These are phyloP conservation scores for Aureobasidium vineae DNA, from an alignment of 2,329 filamentous ascomycete genomes.

Conservation along the genomic window DNA sequence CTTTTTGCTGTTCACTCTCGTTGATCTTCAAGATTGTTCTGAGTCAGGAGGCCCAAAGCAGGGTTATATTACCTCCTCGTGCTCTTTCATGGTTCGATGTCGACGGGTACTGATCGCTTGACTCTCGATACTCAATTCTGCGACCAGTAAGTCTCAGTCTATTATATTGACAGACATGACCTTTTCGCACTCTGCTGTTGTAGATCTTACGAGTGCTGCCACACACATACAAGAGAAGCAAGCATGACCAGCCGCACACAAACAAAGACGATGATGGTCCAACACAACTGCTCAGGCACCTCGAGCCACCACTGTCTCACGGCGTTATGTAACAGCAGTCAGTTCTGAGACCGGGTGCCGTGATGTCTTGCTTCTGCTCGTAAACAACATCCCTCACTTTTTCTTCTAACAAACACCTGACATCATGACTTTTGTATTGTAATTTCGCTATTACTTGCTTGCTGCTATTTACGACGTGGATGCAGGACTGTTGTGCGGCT, in stretches of 20 bases:
- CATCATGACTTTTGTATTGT: neutral
- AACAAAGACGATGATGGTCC: neutral
- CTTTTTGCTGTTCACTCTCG: neutral
- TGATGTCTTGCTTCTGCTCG: no score
- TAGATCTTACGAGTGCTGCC: neutral
- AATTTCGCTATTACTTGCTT: neutral
- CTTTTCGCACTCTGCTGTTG: neutral
- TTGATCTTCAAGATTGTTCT: neutral
- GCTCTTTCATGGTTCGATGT: neutral
- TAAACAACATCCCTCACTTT: neutral
- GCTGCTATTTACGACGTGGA: conserved; percentile 1
- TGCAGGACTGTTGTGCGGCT: conserved; percentile 1
- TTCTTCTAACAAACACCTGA: neutral
- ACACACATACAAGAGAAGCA: neutral
- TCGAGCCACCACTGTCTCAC: neutral
- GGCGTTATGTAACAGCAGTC: neutral
- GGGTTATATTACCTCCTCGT: neutral
- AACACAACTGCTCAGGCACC: neutral
- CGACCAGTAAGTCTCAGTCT: neutral
- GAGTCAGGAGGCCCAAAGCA: neutral
- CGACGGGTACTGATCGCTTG: neutral
- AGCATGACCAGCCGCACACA: neutral
- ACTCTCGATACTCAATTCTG: neutral
- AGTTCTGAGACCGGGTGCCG: neutral
- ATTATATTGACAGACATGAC: neutral